A percentile compares a stretch with the other conserved stretches of the same genome.
These are phyloP conservation scores for Liriodendron chinense DNA, from an alignment of 164 flowering plant species.

Conservation along the genomic window DNA sequence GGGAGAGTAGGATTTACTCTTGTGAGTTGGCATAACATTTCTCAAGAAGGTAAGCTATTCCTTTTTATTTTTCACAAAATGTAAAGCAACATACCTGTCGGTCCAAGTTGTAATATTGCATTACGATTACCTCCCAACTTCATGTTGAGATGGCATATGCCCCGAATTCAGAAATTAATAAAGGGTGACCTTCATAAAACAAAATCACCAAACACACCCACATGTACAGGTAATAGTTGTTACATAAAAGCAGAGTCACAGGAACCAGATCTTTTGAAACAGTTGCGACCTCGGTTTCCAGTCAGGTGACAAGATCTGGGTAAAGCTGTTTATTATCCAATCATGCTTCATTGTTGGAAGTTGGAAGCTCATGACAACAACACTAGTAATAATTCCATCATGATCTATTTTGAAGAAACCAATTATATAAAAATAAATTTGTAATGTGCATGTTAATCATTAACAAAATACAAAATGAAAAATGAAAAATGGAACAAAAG, in stretches of 20 bases:
- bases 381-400: not conserved
- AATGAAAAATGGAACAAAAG: not conserved
- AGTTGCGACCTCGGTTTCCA: too few species aligned
- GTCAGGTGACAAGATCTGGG: too few species aligned
- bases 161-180: not conserved
- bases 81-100: conserved; percentile 2
- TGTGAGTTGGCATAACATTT: not conserved
- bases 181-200: not conserved
- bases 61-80: not conserved
- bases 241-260: not conserved
- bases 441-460: not conserved
- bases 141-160: not conserved
- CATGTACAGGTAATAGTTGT: not conserved
- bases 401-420: not conserved
- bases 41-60: not conserved
- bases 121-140: conserved; percentile 4
- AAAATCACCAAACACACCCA: not conserved
- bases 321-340: too few species aligned
- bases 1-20: not conserved
- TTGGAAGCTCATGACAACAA: not conserved
- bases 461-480: too few species aligned
- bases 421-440: too few species aligned
- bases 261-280: not conserved
- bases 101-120: not conserved
- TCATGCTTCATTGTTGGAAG: too few species aligned